phyloP scores from a whole-genome alignment of 805 yeast species.

The Zygosaccharomyces kombuchaensis region DNA sequence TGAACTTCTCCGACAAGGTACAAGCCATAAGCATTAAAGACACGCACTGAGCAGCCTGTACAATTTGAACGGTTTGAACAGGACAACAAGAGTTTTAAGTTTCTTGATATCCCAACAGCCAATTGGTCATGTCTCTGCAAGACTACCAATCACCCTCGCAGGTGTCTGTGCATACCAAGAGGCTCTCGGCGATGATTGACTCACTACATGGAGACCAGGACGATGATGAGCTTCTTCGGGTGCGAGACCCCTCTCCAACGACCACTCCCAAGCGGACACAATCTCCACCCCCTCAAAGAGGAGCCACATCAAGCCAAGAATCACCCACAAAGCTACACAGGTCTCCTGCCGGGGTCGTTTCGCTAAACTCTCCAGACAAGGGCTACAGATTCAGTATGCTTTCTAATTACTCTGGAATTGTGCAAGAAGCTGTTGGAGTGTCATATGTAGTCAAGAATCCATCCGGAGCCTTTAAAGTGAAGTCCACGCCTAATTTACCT shows the following conservation, averaged over 20 bases:
- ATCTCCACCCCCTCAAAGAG: background rate
- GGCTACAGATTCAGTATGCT: constrained; percentile 22
- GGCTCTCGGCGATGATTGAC: constrained; percentile 31
- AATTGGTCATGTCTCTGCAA: background rate
- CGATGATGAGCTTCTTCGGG: constrained; percentile 12
- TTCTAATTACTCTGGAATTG: constrained; percentile 32
- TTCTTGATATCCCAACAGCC: background rate
- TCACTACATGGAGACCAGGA: constrained; percentile 18
- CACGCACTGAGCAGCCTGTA: background rate
- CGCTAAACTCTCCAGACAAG: constrained; percentile 10
- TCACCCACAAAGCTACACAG: constrained; percentile 9
- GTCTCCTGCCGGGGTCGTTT: constrained; percentile 14
- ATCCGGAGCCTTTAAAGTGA: background rate
- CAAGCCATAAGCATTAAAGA: background rate
- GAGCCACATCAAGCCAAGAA: background rate
- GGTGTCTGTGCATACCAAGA: constrained; percentile 22
- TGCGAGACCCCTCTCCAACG: constrained; percentile 1
- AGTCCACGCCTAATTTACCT: constrained; percentile 13
- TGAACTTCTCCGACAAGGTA: constrained; percentile 4
- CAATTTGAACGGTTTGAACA: background rate
- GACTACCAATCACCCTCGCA: constrained; percentile 15
- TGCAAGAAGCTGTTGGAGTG: constrained; percentile 33
- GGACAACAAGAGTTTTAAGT: background rate
- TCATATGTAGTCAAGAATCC: constrained; percentile 27
- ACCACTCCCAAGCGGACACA: constrained; percentile 6